These are phyloP conservation scores for Pulveroboletus sp. DNA, from an alignment of 768 basidiomycete species.

Conservation along the genomic window DNA sequence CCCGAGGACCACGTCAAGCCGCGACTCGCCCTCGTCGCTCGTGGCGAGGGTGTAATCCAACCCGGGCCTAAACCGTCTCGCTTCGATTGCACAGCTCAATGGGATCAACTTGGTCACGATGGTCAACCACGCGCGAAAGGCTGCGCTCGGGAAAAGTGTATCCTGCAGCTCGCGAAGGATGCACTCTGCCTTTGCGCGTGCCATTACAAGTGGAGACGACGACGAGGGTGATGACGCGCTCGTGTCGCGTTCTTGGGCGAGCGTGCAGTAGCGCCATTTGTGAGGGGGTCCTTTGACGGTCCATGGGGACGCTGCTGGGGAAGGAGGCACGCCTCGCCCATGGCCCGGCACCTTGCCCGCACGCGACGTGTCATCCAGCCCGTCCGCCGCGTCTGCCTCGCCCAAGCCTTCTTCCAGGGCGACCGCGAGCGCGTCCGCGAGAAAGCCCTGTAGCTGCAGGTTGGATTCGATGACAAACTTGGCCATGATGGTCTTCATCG, in stretches of 20 bases:
- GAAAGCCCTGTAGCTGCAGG: slow-evolving; percentile 85
- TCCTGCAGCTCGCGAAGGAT: slow-evolving; percentile 51
- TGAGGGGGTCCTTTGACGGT: slow-evolving; percentile 81
- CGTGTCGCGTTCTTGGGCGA: slow-evolving; percentile 25
- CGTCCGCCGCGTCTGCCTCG: slow-evolving; percentile 60
- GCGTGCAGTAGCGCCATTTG: slow-evolving; percentile 87
- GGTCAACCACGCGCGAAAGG: slow-evolving; percentile 90
- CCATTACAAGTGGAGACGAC: neutral
- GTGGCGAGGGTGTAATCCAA: slow-evolving; percentile 94
- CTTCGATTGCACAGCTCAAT: slow-evolving; percentile 67
- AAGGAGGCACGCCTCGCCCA: slow-evolving; percentile 46
- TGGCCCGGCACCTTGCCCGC: slow-evolving; percentile 59
- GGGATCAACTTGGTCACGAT: slow-evolving; percentile 70
- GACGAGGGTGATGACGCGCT: no score
- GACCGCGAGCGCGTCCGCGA: slow-evolving; percentile 60
- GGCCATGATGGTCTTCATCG: slow-evolving; percentile 70
- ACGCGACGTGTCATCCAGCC: slow-evolving; percentile 49
- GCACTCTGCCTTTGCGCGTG: slow-evolving; percentile 16
- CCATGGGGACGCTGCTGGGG: slow-evolving; percentile 54
- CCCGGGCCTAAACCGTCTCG: slow-evolving; percentile 85
- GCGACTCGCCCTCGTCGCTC: slow-evolving; percentile 73
- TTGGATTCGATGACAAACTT: slow-evolving; percentile 86
- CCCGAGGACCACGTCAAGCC: slow-evolving; percentile 83
- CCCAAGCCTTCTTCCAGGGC: slow-evolving; percentile 62
- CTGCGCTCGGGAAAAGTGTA: slow-evolving; percentile 68